A percentile compares a stretch with the other conserved stretches of the same genome.
Conservation (phyloP, 2,329 filamentous ascomycete species). For the Drechslera avenae region DNA sequence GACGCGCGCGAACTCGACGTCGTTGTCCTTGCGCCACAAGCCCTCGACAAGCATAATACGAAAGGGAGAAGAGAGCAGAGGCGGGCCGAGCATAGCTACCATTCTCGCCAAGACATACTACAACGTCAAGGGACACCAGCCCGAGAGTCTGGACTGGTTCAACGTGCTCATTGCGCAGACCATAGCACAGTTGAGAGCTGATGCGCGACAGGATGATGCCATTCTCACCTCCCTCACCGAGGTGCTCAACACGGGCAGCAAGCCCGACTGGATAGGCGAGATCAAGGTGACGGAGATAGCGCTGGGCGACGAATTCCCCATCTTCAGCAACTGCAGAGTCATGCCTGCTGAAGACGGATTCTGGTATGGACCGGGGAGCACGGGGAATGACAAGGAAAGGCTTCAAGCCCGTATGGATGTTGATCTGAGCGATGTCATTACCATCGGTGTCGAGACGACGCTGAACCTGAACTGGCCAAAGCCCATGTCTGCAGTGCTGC, state of each 20-base stretch:
- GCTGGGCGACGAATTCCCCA: conserved; percentile 95
- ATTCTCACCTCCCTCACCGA: conserved; percentile 85
- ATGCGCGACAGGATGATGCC: conserved; percentile 88
- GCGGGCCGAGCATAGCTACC: conserved; percentile 86
- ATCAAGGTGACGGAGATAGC: conserved; percentile 94
- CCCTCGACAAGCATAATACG: conserved; percentile 54
- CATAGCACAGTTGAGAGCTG: conserved; percentile 90
- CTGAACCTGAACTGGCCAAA: conserved; percentile 94
- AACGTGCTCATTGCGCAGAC: conserved; percentile 97
- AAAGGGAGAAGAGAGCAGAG: conserved; percentile 31
- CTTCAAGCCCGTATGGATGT: conserved; percentile 97
- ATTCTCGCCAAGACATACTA: conserved; percentile 98
- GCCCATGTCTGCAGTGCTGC: conserved; percentile 83
- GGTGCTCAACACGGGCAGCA: conserved; percentile 81
- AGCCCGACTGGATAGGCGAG: conserved; percentile 90
- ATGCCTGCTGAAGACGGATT: conserved; percentile 86
- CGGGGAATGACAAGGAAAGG: conserved; percentile 68
- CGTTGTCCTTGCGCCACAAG: conserved; percentile 43
- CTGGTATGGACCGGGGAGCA: conserved; percentile 49
- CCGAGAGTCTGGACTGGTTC: conserved; percentile 97
- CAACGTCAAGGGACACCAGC: conserved; percentile 92
- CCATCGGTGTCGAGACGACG: conserved; percentile 91
- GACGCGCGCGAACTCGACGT: conserved; percentile 44
- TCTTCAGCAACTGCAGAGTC: conserved; percentile 96
- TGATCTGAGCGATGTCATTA: conserved; percentile 94